phyloP scores from a whole-genome alignment of 208 protist genomes.

The Leishmania major region DNA sequence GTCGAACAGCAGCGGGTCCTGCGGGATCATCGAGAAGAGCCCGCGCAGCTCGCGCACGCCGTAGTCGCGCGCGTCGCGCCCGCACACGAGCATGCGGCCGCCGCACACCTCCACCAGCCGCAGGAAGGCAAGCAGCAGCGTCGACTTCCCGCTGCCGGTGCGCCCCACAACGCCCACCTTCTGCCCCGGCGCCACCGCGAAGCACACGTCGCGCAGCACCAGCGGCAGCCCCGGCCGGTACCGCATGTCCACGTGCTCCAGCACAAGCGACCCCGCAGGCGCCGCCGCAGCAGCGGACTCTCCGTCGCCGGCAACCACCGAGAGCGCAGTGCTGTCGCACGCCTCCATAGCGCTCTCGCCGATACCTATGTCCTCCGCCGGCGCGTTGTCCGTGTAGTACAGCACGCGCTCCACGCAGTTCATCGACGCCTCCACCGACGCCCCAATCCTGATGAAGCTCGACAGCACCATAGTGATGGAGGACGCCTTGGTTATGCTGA shows the following conservation, averaged over 20 bases:
- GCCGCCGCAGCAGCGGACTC: constrained; percentile 15
- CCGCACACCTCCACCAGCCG: constrained; percentile 61
- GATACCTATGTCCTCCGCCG: constrained; percentile 39
- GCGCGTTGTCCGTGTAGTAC: constrained; percentile 45
- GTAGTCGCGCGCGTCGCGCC: constrained; percentile 36
- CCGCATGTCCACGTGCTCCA: constrained; percentile 66
- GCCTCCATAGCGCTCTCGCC: constrained; percentile 30
- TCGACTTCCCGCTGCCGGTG: constrained; percentile 63
- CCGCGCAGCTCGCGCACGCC: constrained; percentile 51
- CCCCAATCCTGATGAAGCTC: constrained; percentile 45
- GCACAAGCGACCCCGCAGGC: constrained; percentile 32
- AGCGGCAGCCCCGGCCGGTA: constrained; percentile 75
- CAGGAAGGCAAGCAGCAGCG: constrained; percentile 13
- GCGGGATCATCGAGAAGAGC: constrained; percentile 85
- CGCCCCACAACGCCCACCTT: constrained; percentile 85
- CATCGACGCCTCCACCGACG: constrained; percentile 62
- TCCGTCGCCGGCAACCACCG: not conserved
- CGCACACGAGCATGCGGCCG: constrained; percentile 54
- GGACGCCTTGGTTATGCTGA: constrained; percentile 32
- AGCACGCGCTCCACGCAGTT: constrained; percentile 66
- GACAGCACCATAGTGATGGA: constrained; percentile 63
- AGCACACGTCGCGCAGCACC: constrained; percentile 64
- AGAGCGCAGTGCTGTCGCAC: too few relatives aligned
- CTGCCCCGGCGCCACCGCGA: constrained; percentile 54
- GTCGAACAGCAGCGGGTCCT: constrained; percentile 84